phyloP scores from a whole-genome alignment of 73 alveolate genomes.

The Tetrahymena malaccensis region DNA sequence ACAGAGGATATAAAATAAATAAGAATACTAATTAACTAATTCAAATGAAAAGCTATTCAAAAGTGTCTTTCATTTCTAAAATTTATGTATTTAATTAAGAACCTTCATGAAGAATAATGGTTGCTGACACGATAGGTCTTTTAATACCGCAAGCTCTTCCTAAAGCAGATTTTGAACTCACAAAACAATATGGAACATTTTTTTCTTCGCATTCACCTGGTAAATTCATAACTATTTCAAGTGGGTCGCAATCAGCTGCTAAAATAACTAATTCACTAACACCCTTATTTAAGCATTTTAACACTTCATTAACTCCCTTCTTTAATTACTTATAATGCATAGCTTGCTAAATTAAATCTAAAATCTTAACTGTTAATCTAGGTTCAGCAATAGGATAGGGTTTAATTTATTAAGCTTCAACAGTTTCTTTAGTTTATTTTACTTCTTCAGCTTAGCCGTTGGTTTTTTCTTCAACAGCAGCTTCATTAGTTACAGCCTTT shows the following conservation, averaged over 20 bases:
- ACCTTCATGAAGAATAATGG: constrained; percentile 30
- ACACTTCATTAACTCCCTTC: constrained; percentile 41
- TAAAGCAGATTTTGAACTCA: constrained; percentile 89
- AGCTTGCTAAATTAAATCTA: constrained; percentile 29
- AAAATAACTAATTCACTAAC: constrained; percentile 93
- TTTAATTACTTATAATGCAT: constrained; percentile 28
- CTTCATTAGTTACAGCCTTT: neutral
- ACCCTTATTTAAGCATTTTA: constrained; percentile 88
- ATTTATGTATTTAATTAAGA: constrained; percentile 32
- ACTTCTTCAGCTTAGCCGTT: neutral
- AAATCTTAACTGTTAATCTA: constrained; percentile 12
- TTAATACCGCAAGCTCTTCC: constrained; percentile 99
- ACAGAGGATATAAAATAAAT: neutral
- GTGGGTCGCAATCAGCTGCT: constrained; percentile 99
- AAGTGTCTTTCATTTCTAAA: constrained; percentile 33
- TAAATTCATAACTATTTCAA: constrained; percentile 97
- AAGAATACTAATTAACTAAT: neutral
- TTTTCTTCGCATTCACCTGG: constrained; percentile 92
- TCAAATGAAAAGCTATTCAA: constrained; percentile 37
- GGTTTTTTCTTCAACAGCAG: neutral
- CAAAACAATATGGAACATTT: constrained; percentile 98
- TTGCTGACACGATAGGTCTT: constrained; percentile 84
- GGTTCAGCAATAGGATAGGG: constrained; percentile 44
- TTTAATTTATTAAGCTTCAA: constrained; percentile 27
- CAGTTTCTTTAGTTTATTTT: neutral